A percentile compares a stretch with the other conserved stretches of the same genome.
Conservation (phyloP, 75 land plant species). For the Cryptomeria japonica region DNA sequence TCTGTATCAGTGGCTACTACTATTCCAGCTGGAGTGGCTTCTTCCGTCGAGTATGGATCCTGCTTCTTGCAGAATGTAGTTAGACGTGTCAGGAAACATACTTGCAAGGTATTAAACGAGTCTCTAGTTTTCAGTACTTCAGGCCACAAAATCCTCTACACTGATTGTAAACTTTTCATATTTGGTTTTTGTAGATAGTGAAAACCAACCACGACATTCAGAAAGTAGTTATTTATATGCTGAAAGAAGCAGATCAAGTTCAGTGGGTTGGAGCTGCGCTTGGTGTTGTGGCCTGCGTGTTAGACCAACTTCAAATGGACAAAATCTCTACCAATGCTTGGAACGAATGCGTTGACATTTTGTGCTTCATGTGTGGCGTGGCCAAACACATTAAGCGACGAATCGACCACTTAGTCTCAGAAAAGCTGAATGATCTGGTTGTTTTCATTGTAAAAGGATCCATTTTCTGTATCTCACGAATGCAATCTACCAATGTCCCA, state of each 20-base stretch:
- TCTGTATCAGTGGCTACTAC: neutral
- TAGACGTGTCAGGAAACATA: neutral
- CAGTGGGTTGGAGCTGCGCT: neutral
- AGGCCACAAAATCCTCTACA: no score
- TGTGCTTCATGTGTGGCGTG: neutral
- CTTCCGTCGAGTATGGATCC: neutral
- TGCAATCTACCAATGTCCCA: neutral
- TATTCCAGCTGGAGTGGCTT: neutral
- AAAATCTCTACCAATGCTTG: neutral
- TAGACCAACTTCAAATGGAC: neutral
- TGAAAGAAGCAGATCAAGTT: neutral
- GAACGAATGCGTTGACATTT: neutral
- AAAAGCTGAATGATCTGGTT: neutral
- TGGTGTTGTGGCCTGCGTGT: neutral
- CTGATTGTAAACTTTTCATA: neutral
- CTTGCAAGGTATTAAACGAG: neutral
- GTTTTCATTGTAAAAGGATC: neutral
- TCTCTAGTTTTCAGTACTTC: no score
- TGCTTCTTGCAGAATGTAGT: neutral
- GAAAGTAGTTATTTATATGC: neutral
- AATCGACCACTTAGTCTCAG: neutral
- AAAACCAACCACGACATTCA: neutral
- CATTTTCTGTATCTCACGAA: neutral
- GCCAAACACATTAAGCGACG: neutral
- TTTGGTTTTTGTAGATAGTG: neutral